Evolutionary conservation across 2,329 filamentous ascomycete genomes (phyloP).

Genomic region (Dryadomyces sulphureus): DNA sequence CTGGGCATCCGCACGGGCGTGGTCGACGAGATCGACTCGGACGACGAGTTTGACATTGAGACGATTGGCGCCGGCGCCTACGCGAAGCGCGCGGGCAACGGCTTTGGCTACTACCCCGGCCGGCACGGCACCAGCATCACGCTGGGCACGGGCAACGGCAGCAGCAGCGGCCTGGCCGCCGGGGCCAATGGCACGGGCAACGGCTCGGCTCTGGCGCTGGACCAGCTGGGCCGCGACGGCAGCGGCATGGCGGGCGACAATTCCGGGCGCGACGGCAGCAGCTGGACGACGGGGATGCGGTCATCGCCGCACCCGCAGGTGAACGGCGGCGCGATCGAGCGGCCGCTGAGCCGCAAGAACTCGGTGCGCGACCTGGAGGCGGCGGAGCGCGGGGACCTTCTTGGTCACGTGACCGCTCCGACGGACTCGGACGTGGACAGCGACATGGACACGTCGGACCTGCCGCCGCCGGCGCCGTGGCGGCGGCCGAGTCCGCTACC

Average conservation of each 20-base stretch:
- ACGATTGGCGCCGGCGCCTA: conserved; percentile 56
- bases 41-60: conserved; percentile 98
- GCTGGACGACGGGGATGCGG: conserved; percentile 38
- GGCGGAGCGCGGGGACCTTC: conserved; percentile 40
- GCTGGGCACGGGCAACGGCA: neutral
- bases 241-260: conserved; percentile 1
- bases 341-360: conserved; percentile 36
- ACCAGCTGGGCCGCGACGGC: conserved; percentile 6
- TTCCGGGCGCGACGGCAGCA: conserved; percentile 12
- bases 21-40: conserved; percentile 90
- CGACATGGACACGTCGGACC: conserved; percentile 52
- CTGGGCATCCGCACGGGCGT: conserved; percentile 92
- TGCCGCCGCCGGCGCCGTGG: conserved; percentile 43
- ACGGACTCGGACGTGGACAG: conserved; percentile 46
- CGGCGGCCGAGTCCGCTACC: conserved; percentile 24
- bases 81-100: conserved; percentile 63
- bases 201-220: conserved; percentile 30
- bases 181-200: conserved; percentile 26
- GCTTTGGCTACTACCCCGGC: conserved; percentile 63
- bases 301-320: conserved; percentile 31
- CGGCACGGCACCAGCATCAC: conserved; percentile 23
- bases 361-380: conserved; percentile 26
- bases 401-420: conserved; percentile 28
- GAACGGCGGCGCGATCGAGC: conserved; percentile 9
- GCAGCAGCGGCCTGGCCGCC: conserved; percentile 10